These are phyloP conservation scores for Nemania sp. DNA, from an alignment of 2,329 filamentous ascomycete species.

Conservation along the genomic window DNA sequence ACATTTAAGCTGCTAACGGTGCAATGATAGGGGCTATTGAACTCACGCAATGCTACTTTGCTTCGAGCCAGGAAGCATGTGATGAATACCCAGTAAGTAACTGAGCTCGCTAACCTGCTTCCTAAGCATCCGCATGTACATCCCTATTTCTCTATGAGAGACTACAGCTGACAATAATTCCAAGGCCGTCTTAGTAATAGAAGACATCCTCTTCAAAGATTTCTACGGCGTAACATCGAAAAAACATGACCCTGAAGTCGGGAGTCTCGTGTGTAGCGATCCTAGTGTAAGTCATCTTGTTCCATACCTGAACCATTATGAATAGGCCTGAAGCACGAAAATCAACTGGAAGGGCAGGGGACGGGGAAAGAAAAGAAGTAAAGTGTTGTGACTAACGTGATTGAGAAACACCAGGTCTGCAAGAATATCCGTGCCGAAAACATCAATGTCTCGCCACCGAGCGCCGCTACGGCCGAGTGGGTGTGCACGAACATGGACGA, in stretches of 20 bases:
- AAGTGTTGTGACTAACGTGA: no score
- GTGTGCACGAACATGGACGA: constrained; percentile 28
- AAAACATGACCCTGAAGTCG: constrained; percentile 27
- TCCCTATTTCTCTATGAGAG: background rate
- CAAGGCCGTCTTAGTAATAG: constrained; percentile 53
- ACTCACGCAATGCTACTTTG: constrained; percentile 26
- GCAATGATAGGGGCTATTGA: constrained; percentile 19
- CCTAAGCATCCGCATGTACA: no score
- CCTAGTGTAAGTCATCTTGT: constrained; percentile 16
- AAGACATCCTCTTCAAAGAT: constrained; percentile 56
- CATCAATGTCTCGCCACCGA: constrained; percentile 20
- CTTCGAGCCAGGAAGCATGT: constrained; percentile 22
- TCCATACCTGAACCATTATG: background rate
- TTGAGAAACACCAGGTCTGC: constrained; percentile 24
- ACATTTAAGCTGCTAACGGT: background rate
- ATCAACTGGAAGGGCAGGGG: no score
- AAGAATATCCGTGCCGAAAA: constrained; percentile 24
- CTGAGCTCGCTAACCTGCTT: no score
- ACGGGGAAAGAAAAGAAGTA: no score
- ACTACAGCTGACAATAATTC: background rate
- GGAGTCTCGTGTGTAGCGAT: constrained; percentile 27
- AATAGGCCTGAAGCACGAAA: no score
- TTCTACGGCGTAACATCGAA: constrained; percentile 52
- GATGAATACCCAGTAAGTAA: constrained; percentile 21
- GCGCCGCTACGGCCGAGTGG: constrained; percentile 17